These are phyloP conservation scores for Diplodia sapinea DNA, from an alignment of 2,329 filamentous ascomycete genomes.

Conservation along the genomic window DNA sequence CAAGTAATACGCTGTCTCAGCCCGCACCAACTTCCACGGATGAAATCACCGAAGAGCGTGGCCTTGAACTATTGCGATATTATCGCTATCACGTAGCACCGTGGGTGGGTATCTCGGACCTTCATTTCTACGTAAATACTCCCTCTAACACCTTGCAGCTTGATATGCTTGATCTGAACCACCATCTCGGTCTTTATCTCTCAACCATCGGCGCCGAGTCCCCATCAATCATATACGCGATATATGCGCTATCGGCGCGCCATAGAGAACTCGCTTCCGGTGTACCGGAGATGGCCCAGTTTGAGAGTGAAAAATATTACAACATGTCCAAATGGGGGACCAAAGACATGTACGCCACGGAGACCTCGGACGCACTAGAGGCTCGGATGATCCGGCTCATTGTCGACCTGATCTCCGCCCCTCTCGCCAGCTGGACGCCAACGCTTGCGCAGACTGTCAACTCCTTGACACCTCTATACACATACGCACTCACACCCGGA, in stretches of 20 bases:
- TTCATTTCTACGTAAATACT: not conserved
- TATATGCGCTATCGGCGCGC: slow-evolving; percentile 58
- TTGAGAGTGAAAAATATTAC: slow-evolving; percentile 23
- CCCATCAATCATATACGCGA: slow-evolving; percentile 56
- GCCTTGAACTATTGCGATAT: slow-evolving; percentile 48
- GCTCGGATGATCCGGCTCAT: slow-evolving; percentile 10
- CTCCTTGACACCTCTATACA: not conserved
- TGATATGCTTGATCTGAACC: slow-evolving; percentile 62
- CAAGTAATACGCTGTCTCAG: not conserved
- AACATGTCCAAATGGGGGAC: slow-evolving; percentile 55
- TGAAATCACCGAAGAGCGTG: slow-evolving; percentile 27
- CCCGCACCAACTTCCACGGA: not conserved
- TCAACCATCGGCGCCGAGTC: slow-evolving; percentile 54
- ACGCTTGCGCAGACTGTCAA: not conserved
- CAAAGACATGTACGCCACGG: slow-evolving; percentile 51
- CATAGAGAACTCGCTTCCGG: slow-evolving; percentile 10
- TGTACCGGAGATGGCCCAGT: slow-evolving; percentile 6
- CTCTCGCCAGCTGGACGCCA: not conserved
- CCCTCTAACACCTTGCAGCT: slow-evolving; percentile 47
- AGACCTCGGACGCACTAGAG: slow-evolving; percentile 48
- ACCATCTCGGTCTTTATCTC: slow-evolving; percentile 59
- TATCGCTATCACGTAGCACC: slow-evolving; percentile 61
- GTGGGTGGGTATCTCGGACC: slow-evolving; percentile 49
- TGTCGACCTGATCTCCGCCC: slow-evolving; percentile 15
- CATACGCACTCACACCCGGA: not conserved